Evolutionary conservation across 768 basidiomycete genomes (phyloP).

Genomic region (Dioszegia crocea): DNA sequence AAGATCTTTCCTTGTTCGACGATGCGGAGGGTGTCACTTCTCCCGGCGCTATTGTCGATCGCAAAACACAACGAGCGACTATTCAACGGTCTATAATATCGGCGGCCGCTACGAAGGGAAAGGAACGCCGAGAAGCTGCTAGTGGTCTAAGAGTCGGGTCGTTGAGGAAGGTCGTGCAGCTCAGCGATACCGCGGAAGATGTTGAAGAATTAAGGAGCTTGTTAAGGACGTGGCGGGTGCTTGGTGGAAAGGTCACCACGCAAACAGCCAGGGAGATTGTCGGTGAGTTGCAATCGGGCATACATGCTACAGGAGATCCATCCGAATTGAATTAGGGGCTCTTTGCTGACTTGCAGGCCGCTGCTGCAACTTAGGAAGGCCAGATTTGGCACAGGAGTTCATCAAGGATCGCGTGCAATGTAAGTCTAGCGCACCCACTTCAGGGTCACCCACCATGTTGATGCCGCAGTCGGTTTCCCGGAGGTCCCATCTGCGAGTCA

Average conservation of each 20-base stretch:
- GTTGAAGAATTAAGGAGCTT: constrained; percentile 11
- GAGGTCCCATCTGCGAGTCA: not conserved
- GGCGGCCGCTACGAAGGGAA: not conserved
- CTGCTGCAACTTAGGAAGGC: constrained; percentile 12
- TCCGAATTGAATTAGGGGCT: not conserved
- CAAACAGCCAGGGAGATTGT: constrained; percentile 17
- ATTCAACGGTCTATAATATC: not conserved
- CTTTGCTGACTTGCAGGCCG: constrained; percentile 9
- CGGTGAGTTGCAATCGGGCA: constrained; percentile 15
- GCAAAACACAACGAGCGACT: not conserved
- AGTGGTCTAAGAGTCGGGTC: not conserved
- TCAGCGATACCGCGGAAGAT: constrained; percentile 11
- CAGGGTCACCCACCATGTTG: not conserved
- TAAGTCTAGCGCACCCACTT: not conserved
- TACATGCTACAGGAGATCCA: too few relatives aligned
- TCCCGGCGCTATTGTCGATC: not conserved
- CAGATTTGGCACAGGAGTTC: constrained; percentile 14
- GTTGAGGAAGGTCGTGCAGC: constrained; percentile 13
- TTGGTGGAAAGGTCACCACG: constrained; percentile 6
- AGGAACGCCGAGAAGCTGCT: not conserved
- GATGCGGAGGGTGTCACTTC: not conserved
- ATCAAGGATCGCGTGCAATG: constrained; percentile 9
- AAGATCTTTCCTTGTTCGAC: not conserved
- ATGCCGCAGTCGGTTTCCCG: not conserved
- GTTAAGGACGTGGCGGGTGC: constrained; percentile 16